Evolutionary conservation across 306 rosid species (phyloP), one percentile per base, ranked within the genome.

Genomic region (Castanea crenata): DNA sequence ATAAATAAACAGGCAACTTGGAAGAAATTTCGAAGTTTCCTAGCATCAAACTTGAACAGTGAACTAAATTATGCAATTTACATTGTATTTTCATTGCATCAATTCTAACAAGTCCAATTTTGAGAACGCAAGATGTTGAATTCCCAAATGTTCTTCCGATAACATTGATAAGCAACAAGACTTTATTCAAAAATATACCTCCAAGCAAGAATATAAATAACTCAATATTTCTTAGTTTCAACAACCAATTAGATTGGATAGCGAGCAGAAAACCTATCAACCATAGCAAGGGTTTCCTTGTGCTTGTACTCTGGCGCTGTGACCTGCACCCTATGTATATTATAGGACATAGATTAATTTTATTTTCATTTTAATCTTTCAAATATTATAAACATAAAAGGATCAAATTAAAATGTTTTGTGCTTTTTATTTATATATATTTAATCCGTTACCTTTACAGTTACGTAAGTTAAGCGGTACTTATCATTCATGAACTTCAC

Each of bases 301-400:
- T 79, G 82, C 76, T 79, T 79, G 82, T 79, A 79, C 72, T 79
- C 82, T 71, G 82, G 82, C 49, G 82, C 82, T 79, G 82, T 79
- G 82, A 51, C 82, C 82, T 4, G 82, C 82, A 31, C 82, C 82
- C 82, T 79, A 77, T 35, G 29, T 19, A 27, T 23, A 14, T 64
- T 11, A 3, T 32, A 46, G 27, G 21, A 67, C 5, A 67, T 67
- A n/a, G 13, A 19, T 68, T 68, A 35, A 1, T 65, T 68, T 16
- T 34, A 68, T 12, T 68, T 68, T 10, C 16, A 34, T 68, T 15
- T 25, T 65, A 65, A 31, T 65, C 71, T 6, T 18, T 23, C 9
- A 10, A 67, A 3, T 15, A 34, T 68, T n/a, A 19, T 19, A 9
- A 68, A 2, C 1, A 65, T 27, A 15, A 18, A 34, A 34, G 21